Base-by-base conservation (phyloP, 176 grass and related monocot species). In the Puya raimondii region DNA sequence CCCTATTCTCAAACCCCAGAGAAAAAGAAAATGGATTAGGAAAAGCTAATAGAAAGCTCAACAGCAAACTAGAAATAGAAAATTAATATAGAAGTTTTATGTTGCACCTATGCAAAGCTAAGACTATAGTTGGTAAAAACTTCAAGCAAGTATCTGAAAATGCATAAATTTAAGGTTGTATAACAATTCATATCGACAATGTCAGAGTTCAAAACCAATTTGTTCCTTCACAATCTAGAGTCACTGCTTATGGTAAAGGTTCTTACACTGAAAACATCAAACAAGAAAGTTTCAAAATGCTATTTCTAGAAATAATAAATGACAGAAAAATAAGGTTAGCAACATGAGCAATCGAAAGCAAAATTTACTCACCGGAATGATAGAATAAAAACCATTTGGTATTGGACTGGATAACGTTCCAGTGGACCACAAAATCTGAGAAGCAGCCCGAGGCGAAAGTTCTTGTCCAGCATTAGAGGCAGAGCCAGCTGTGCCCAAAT, bases 351-450 rank as follows among this genome's bases (percentile, higher is more conserved):
- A 51, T 20, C 33, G 48, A 8, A 51, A 63, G 56, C 51, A 11
- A 72, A 11, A 50, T 77, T 8, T 73, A 56, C 89, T 78, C 66
- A 97, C 93, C 25, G 93, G 84, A 63, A 90, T 90, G 51, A 97
- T 63, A 23, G 89, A 97, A 81, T 90, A 97, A 57, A 97, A 97
- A 22, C 93, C 89, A 85, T 92, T 97, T 22, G 93, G 93, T 72
- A 97, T 90, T 49, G 80, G 66, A 79, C 63, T 68, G 70, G 74
- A 87, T 76, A 90, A 72, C 69, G 79, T 82, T 73, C 93, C 93
- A 79, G 84, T 88, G 53, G 81, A 97, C 93, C 93, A 97, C 68
- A 97, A 85, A 64, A 61, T 80, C 67, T 92, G 89, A 66, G 83
- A 85, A 63, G 89, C 64, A 81, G 79, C 73, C 61, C 65, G 69